Evolutionary conservation across 345 rosid species (phyloP), one percentile per base, ranked within the genome.

Genomic region (Reutealis trisperma): DNA sequence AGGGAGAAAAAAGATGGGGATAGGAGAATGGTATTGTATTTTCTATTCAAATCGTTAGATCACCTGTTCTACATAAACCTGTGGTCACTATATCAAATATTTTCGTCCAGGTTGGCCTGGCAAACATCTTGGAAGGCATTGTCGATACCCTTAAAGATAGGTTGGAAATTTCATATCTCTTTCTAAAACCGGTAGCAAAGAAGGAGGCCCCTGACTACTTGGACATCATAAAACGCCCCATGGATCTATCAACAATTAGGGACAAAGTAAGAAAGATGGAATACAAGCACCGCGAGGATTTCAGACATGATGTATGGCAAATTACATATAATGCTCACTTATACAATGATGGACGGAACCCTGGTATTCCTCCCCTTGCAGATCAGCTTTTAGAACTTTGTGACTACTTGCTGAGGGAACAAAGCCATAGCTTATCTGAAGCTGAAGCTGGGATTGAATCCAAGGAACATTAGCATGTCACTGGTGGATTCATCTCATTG

Each of bases 341-440:
- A 47, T 96, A 96, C 84, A 96, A 96, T 62, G 93, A 89, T 24
- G 74, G 90, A 52, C 91, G 96, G 63, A 87, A 96, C 85, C 99
- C 94, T 19, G 93, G 86, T 72, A 96, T 96, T 80, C 97, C 99
- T 34, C 99, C 97, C 4, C 88, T 93, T 8, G 99, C 97, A 8
- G 99, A 96, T 91, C 98, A 93, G 90, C 92, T 96, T 44, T 75
- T 96, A 78, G 97, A 96, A 86, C 74, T 96, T 8, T 96, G 97
- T 82, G 98, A 96, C 79, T 90, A 87, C 87, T 80, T 96, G 89
- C 41, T 94, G 52, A 79, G 83, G 4, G 86, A 89, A 72, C 34
- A 86, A 73, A 67, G 21, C 57, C 77, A 83, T 34, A 85, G 80
- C 77, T 77, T 91, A 83, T 30, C 61, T 1, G 93, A 90, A 82